These are phyloP conservation scores for Entomortierella beljakovae DNA, from an alignment of 192 early-diverging fungal genomes.

Conservation along the genomic window DNA sequence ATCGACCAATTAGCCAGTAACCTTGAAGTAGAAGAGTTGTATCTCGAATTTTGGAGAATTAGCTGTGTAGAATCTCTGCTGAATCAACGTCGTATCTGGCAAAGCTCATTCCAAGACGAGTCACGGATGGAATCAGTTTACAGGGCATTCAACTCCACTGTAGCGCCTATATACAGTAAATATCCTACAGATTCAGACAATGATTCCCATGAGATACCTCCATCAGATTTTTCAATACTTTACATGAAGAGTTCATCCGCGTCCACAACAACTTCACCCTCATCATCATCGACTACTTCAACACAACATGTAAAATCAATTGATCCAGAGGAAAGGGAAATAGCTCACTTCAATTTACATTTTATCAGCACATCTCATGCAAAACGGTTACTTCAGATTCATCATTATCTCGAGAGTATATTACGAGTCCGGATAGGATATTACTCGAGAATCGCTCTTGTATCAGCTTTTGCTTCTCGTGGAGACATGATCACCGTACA, in stretches of 20 bases:
- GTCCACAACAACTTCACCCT: not conserved
- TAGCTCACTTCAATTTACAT: not conserved
- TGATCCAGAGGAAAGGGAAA: not conserved
- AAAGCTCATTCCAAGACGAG: not conserved
- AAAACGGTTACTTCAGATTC: conserved; percentile 36
- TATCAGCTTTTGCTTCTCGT: conserved; percentile 23
- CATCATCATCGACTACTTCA: conserved; percentile 1
- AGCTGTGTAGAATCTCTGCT: conserved; percentile 16
- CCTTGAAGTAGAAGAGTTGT: conserved; percentile 23
- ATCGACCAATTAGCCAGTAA: conserved; percentile 19
- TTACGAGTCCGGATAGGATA: conserved; percentile 21
- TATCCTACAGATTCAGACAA: not conserved
- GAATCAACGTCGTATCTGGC: conserved; percentile 35
- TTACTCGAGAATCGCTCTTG: conserved; percentile 26
- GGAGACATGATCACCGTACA: conserved; percentile 37
- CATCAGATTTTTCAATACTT: not conserved
- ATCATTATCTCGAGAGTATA: conserved; percentile 40
- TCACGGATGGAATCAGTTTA: conserved; percentile 15
- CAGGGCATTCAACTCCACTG: conserved; percentile 24
- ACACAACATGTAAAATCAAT: not conserved
- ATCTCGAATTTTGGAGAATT: conserved; percentile 47
- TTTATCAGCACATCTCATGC: conserved; percentile 23
- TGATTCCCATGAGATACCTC: not conserved
- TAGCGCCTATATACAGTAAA: not conserved
- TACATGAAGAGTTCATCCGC: not conserved